Conservation (phyloP, 176 grass and related monocot species). For the Carex pumila region DNA sequence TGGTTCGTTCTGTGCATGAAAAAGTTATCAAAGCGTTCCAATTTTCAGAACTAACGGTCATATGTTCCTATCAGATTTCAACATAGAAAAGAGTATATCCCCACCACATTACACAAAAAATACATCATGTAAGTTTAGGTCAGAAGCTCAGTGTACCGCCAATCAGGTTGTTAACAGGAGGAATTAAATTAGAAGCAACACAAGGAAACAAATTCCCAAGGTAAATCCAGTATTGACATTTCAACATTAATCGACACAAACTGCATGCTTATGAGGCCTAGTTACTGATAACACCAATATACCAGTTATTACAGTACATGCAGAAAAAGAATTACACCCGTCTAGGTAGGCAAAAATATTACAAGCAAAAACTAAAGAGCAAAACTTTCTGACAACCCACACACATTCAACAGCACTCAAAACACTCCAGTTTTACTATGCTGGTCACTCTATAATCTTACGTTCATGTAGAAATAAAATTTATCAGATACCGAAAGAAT, state of each 20-base stretch:
- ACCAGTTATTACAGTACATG: constrained; percentile 14
- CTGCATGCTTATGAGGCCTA: background rate
- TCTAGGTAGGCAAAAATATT: background rate
- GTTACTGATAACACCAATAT: background rate
- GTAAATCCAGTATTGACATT: background rate
- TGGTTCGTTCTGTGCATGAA: too few relatives aligned
- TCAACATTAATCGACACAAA: background rate
- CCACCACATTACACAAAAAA: background rate
- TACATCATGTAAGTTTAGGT: background rate
- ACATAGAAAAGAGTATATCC: background rate
- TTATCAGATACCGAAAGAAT: constrained; percentile 10
- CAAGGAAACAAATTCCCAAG: background rate
- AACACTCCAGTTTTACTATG: constrained; percentile 8
- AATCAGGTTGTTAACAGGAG: background rate
- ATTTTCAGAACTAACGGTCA: too few relatives aligned
- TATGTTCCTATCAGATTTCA: too few relatives aligned
- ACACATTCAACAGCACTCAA: background rate
- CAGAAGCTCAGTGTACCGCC: background rate
- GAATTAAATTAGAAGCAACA: background rate
- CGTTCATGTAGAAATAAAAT: constrained; percentile 1
- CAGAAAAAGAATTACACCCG: constrained; percentile 28
- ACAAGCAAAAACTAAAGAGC: background rate
- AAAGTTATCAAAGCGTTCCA: background rate
- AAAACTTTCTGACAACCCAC: constrained; percentile 2
- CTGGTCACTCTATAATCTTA: constrained; percentile 17